Percentiles rank a stretch among this genome's conserved stretches.
These are phyloP conservation scores for Suillus fuscotomentosus DNA, from an alignment of 768 basidiomycete species.

Conservation along the genomic window DNA sequence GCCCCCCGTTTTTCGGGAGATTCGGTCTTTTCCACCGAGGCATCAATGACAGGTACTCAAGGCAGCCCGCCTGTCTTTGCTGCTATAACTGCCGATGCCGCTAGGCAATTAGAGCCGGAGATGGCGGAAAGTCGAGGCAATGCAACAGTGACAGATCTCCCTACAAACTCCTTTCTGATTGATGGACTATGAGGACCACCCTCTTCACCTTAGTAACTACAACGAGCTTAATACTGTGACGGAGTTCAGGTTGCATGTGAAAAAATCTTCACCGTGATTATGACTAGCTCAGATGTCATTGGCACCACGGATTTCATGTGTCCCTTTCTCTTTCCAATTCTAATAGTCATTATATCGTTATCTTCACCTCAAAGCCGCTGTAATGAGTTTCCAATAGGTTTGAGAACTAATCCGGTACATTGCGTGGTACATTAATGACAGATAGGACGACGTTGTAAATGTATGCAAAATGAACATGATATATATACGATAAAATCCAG, in stretches of 20 bases:
- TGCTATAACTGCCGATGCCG: not conserved
- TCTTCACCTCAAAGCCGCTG: slow-evolving; percentile 1
- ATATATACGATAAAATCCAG: slow-evolving; percentile 12
- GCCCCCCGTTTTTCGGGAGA: slow-evolving; percentile 3
- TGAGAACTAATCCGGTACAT: slow-evolving; percentile 21
- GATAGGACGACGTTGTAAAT: slow-evolving; percentile 16
- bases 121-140: not conserved
- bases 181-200: not conserved
- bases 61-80: not conserved
- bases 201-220: not conserved
- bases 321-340: not conserved
- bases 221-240: not conserved
- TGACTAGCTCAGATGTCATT: not conserved
- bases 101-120: not conserved
- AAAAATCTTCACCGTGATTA: not conserved
- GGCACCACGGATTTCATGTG: not conserved
- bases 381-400: slow-evolving; percentile 3
- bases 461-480: slow-evolving; percentile 12
- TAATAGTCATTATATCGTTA: slow-evolving; percentile 1
- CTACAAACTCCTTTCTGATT: not conserved
- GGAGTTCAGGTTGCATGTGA: not conserved
- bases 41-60: not conserved
- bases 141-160: slow-evolving; percentile 1
- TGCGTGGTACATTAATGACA: slow-evolving; percentile 29
- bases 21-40: not conserved